phyloP scores from a whole-genome alignment of 192 early-diverging fungal genomes.

The Rhizophagus clarus region DNA sequence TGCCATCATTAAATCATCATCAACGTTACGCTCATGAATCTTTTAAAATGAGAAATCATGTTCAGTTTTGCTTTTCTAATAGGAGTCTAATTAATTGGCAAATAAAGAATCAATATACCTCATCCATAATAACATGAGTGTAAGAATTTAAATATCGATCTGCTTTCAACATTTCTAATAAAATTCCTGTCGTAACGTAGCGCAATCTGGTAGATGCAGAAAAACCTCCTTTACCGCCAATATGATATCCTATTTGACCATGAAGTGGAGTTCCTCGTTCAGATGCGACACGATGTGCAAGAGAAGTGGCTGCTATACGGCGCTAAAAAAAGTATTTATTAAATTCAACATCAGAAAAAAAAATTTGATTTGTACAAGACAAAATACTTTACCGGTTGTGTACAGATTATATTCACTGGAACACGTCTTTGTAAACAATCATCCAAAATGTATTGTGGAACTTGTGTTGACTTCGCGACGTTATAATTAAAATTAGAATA shows the following conservation, averaged over 20 bases:
- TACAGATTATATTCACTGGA: conserved; percentile 37
- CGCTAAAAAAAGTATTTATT: conserved; percentile 22
- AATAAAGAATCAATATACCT: conserved; percentile 18
- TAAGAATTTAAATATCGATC: conserved; percentile 32
- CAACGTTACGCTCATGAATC: conserved; percentile 39
- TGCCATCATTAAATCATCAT: conserved; percentile 37
- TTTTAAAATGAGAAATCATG: not conserved
- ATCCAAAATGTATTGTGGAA: conserved; percentile 37
- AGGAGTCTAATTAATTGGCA: not conserved
- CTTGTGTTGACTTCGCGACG: conserved; percentile 33
- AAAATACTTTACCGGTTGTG: conserved; percentile 32
- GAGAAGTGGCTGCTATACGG: conserved; percentile 37
- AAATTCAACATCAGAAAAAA: not conserved
- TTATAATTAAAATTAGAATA: not conserved
- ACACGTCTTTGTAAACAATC: conserved; percentile 25
- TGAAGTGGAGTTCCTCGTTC: conserved; percentile 21
- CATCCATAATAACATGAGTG: conserved; percentile 40
- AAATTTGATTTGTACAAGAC: not conserved
- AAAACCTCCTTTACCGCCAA: conserved; percentile 33
- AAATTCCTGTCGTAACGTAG: conserved; percentile 36
- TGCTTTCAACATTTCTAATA: conserved; percentile 35
- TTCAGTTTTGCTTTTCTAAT: too few relatives aligned
- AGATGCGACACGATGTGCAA: conserved; percentile 37
- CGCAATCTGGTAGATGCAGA: conserved; percentile 25
- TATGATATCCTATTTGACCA: conserved; percentile 37